Evolutionary conservation across 495 filamentous ascomycete genomes (phyloP), one percentile per base, ranked within the genome.

Genomic region (Pyronema omphalodes): DNA sequence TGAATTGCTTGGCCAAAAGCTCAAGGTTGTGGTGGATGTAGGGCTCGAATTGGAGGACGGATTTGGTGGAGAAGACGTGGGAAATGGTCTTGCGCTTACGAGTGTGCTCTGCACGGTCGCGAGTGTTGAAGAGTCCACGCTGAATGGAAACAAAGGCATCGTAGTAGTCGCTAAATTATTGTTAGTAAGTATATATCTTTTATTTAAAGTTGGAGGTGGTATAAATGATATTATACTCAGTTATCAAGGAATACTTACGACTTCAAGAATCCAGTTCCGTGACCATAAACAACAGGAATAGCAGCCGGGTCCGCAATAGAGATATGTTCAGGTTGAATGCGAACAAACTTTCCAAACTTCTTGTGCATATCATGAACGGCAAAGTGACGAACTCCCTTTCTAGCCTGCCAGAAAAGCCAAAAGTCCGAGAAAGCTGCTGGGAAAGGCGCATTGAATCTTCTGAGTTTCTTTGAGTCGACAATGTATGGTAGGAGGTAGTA

Each of bases 41-140:
- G 53, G 84, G 84, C 69, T 94, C 88, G 63, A 94, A 93, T 65
- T 93, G 81, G 56, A 74, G 71, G 57, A 94, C 75, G 15, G 75
- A 80, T 70, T 91, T 93, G 58, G 81, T 75, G 14, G 79, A 82
- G 71, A 94, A 94, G 14, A 84, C 89, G 67, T 93, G 85, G 0
- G 85, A 80, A 47, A 94, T 76, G 0, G 81, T 82, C 75, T 93
- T 94, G 50, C 87, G 78, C 74, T 94, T 94, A 63, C 87, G 80
- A 1, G 83, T 82, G 68, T 94, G 86, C 63, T 93, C 85, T 18
- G 71, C 70, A 48, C 87, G 76, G 70, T 88, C 79, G 33, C 87
- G 76, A 3, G 87, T 93, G 69, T 91, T 93, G 84, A 93, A 94
- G 19, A 94, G 73, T 40, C 86, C 87, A 7, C 85, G 78, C 36